Conservation (phyloP, 441 rosid genomes). For the Metrosideros polymorpha region DNA sequence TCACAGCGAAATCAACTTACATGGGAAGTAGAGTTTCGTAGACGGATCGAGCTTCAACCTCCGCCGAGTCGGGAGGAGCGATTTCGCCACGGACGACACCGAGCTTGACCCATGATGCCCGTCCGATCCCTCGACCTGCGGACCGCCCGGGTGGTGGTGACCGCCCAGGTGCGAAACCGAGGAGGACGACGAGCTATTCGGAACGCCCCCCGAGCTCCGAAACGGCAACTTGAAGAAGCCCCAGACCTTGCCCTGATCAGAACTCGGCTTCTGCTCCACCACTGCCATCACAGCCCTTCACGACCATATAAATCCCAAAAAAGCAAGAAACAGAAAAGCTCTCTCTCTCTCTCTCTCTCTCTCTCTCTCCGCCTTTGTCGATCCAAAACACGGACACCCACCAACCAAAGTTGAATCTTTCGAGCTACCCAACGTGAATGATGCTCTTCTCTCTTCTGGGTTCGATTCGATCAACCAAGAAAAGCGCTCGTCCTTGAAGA, state of each 20-base stretch:
- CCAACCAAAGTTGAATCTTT: neutral
- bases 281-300: conserved; percentile 34
- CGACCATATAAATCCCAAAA: neutral
- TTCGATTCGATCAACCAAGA: neutral
- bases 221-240: conserved; percentile 76
- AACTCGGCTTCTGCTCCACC: conserved; percentile 39
- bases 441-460: neutral
- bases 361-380: neutral
- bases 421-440: neutral
- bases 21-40: conserved; percentile 80
- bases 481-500: neutral
- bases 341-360: neutral
- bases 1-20: conserved; percentile 23
- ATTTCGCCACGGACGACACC: conserved; percentile 77
- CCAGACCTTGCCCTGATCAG: conserved; percentile 63
- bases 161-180: conserved; percentile 6
- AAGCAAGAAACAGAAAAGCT: neutral
- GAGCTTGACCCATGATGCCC: conserved; percentile 33
- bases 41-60: conserved; percentile 91
- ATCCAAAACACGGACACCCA: neutral
- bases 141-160: conserved; percentile 18
- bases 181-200: conserved; percentile 20
- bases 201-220: conserved; percentile 27
- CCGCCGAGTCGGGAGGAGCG: conserved; percentile 62
- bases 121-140: conserved; percentile 49